Percentiles rank a stretch among this genome's conserved stretches.
These are phyloP conservation scores for Pichia sp. DNA, from an alignment of 1,139 yeast genomes.

Conservation along the genomic window DNA sequence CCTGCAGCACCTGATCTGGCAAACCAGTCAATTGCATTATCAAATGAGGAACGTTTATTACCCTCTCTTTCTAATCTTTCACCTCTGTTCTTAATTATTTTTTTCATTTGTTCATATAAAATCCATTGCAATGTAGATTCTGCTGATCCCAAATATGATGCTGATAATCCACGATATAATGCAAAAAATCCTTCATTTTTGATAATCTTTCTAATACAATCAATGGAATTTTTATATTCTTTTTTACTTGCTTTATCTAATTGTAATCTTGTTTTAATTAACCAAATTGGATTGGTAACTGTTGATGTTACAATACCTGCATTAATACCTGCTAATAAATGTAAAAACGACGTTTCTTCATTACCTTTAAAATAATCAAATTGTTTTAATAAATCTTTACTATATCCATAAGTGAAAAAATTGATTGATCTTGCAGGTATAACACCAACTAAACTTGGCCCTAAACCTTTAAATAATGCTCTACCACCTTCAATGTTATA, in stretches of 20 bases:
- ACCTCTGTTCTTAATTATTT: conserved; percentile 55
- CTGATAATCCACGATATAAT: conserved; percentile 82
- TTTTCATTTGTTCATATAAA: conserved; percentile 89
- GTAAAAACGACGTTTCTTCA: conserved; percentile 83
- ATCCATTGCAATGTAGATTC: conserved; percentile 98
- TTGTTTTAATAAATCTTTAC: conserved; percentile 65
- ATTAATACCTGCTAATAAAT: conserved; percentile 77
- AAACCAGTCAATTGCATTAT: conserved; percentile 78
- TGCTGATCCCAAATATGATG: conserved; percentile 88
- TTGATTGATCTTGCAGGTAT: conserved; percentile 97
- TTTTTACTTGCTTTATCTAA: conserved; percentile 66
- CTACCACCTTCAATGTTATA: conserved; percentile 73
- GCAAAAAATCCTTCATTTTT: conserved; percentile 74
- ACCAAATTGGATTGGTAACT: conserved; percentile 99
- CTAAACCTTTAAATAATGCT: conserved; percentile 88
- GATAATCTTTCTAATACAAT: conserved; percentile 67
- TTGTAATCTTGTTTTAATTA: conserved; percentile 89
- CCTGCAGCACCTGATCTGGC: conserved; percentile 98
- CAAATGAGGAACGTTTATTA: conserved; percentile 49
- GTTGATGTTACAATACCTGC: conserved; percentile 97
- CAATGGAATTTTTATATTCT: conserved; percentile 76
- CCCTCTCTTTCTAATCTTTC: conserved; percentile 40
- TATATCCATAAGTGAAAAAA: conserved; percentile 91
- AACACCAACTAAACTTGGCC: conserved; percentile 97
- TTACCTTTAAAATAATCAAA: conserved; percentile 54